These are phyloP conservation scores for Combretum micranthum DNA, from an alignment of 345 rosid genomes.

Conservation along the genomic window DNA sequence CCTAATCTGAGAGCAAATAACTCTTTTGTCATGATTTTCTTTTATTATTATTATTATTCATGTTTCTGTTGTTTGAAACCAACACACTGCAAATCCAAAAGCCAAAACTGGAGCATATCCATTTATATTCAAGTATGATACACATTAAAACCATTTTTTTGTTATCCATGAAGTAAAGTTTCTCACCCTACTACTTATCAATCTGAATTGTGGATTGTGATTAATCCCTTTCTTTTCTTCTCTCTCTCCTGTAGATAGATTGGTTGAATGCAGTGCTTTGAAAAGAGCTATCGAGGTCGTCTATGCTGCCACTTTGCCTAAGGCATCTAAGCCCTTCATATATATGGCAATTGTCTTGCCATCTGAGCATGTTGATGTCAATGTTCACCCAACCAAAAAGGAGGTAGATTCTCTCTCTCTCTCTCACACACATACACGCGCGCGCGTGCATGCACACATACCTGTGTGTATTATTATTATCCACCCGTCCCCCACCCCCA, in stretches of 20 bases:
- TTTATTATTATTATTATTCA: no score
- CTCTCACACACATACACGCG: neutral
- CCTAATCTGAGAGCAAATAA: no score
- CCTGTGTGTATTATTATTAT: no score
- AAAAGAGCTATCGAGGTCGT: slow-evolving; percentile 92
- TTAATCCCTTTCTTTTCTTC: slow-evolving; percentile 3
- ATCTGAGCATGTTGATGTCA: slow-evolving; percentile 86
- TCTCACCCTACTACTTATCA: neutral
- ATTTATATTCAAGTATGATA: no score
- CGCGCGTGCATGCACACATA: no score
- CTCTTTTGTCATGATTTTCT: no score
- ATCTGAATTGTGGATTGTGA: neutral
- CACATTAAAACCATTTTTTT: no score
- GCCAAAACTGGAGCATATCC: no score
- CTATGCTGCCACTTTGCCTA: slow-evolving; percentile 88
- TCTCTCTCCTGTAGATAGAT: slow-evolving; percentile 50
- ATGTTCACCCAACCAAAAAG: slow-evolving; percentile 92
- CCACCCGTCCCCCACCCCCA: no score
- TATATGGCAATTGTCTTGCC: slow-evolving; percentile 88
- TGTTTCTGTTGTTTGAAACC: no score
- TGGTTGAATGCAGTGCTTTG: slow-evolving; percentile 88
- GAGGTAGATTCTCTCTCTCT: slow-evolving; percentile 45
- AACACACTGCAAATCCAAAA: no score
- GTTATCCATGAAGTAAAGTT: neutral
- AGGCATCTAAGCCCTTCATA: slow-evolving; percentile 88